Conservation (phyloP, 2,329 filamentous ascomycete genomes). For the Aureobasidium sp. region DNA sequence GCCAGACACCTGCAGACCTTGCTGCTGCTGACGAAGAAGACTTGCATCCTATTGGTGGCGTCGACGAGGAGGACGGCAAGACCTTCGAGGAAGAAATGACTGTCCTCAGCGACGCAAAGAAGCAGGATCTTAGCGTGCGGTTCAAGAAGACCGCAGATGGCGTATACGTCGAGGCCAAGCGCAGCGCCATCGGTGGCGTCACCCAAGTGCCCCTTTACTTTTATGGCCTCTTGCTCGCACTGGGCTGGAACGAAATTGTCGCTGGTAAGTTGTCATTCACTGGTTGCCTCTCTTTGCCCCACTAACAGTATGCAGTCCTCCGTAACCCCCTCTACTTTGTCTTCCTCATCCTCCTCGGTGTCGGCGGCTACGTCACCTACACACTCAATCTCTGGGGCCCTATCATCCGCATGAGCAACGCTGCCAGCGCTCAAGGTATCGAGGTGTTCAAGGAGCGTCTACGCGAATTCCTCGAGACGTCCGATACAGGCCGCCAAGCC, state of each 20-base stretch:
- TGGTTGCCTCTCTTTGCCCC: not conserved
- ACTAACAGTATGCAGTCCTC: slow-evolving; percentile 53
- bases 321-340: slow-evolving; percentile 92
- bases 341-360: slow-evolving; percentile 66
- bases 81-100: slow-evolving; percentile 95
- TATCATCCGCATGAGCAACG: slow-evolving; percentile 90
- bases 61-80: slow-evolving; percentile 83
- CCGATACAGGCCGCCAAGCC: slow-evolving; percentile 76
- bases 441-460: slow-evolving; percentile 89
- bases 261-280: slow-evolving; percentile 53
- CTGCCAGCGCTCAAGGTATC: slow-evolving; percentile 74
- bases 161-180: slow-evolving; percentile 95
- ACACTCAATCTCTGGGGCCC: slow-evolving; percentile 92
- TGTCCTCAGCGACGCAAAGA: slow-evolving; percentile 80
- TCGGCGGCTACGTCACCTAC: slow-evolving; percentile 81
- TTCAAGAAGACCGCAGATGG: slow-evolving; percentile 99
- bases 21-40: slow-evolving; percentile 86
- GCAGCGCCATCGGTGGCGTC: slow-evolving; percentile 90
- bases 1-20: slow-evolving; percentile 63
- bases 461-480: slow-evolving; percentile 79
- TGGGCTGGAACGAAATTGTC: slow-evolving; percentile 98
- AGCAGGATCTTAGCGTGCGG: slow-evolving; percentile 81
- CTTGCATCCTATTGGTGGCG: slow-evolving; percentile 76
- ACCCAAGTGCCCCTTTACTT: slow-evolving; percentile 93
- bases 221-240: slow-evolving; percentile 75